Base-by-base conservation (phyloP, 1,284 basidiomycete genomes). In the Pterula multifida region DNA sequence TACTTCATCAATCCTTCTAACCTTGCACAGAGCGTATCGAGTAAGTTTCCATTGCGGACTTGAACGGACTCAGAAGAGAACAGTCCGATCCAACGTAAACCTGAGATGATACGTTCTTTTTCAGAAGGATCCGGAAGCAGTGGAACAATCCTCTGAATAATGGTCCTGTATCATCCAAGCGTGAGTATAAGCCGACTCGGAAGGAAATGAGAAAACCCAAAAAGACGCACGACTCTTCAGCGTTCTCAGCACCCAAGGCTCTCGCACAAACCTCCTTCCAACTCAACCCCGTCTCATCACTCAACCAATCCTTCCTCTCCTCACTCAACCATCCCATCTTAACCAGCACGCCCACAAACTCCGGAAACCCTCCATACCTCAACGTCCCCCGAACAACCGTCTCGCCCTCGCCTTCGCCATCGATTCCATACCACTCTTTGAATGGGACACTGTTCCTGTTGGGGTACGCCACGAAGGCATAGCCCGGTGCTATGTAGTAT, bases 291-390 rank as follows among this genome's bases (percentile, higher is more conserved):
- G n/a, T n/a, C 15, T 77, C 76, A 44, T 79, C 80, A 45, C 74
- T 75, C 50, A 96, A 71, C 82, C 86, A 96, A 17, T 79, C 80
- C 72, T 92, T 87, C 57, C 75, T 72, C 25, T 70, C 69, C 57
- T 85, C 80, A 63, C 90, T 79, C 55, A 98, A 71, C 79, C 90
- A 95, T 24, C 93, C 93, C 49, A 97, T 72, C 61, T 90, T 75
- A 48, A 96, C 92, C 55, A 97, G 78, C 3, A 84, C 83, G 60
- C 79, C 81, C 66, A 98, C 85, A 66, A 98, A 96, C 67, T 90
- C 86, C n/a, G 93, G 93, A 90, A 98, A 98, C 53, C 94, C 94
- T 64, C 94, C 90, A 73, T 95, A 98, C 53, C 96, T 79, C 64
- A 98, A 73, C 3, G 96, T 98, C 45, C 96, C 95, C 46, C 96